phyloP scores from a whole-genome alignment of 2,329 filamentous ascomycete genomes.

The Fusarium caatingaense region DNA sequence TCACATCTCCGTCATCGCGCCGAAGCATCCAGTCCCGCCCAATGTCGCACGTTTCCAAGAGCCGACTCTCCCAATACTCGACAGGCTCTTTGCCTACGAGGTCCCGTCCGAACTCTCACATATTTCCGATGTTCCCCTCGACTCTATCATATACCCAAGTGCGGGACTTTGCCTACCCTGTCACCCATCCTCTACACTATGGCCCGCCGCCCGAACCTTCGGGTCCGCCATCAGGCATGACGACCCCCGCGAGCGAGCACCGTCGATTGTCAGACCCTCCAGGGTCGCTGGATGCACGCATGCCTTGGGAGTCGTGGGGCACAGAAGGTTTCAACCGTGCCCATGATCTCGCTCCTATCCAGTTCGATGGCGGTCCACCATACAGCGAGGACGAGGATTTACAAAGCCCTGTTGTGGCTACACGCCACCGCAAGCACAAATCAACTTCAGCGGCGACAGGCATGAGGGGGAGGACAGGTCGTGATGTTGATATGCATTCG shows the following conservation, averaged over 20 bases:
- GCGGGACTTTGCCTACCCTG: constrained; percentile 93
- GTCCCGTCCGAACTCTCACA: constrained; percentile 83
- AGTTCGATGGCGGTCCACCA: constrained; percentile 88
- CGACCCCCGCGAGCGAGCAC: constrained; percentile 85
- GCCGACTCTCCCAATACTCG: constrained; percentile 87
- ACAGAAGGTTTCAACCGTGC: constrained; percentile 67
- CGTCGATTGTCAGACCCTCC: constrained; percentile 87
- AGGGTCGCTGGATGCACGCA: constrained; percentile 77
- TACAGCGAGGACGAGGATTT: constrained; percentile 97
- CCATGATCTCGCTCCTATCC: constrained; percentile 82
- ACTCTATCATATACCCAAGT: constrained; percentile 90
- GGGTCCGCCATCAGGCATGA: constrained; percentile 77
- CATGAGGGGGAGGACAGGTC: constrained; percentile 58
- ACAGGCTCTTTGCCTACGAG: constrained; percentile 73
- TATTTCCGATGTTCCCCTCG: constrained; percentile 86
- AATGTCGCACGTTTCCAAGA: constrained; percentile 81
- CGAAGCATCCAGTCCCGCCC: constrained; percentile 72
- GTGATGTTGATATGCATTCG: constrained; percentile 58
- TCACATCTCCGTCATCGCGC: constrained; percentile 68
- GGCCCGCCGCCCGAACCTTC: constrained; percentile 84
- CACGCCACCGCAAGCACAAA: constrained; percentile 87
- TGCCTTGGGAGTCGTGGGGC: constrained; percentile 68
- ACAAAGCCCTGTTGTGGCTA: constrained; percentile 88
- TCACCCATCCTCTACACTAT: constrained; percentile 88
- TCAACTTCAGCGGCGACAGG: constrained; percentile 67